Conservation (phyloP, 768 basidiomycete species). For the Pleurotus eryngii region DNA sequence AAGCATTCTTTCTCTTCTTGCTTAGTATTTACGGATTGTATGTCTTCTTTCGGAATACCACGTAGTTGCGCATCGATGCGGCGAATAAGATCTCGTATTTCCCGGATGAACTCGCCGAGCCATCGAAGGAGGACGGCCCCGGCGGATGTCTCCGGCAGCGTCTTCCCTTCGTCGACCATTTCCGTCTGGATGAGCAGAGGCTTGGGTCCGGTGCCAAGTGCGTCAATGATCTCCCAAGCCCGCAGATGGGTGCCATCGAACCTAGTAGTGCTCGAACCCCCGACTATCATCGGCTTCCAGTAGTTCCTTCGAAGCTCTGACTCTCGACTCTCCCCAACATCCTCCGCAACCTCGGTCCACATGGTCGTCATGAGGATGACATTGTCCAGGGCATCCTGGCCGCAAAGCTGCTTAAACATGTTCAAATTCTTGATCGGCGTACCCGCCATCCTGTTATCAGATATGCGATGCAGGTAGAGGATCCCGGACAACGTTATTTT, state of each 20-base stretch:
- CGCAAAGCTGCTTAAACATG: constrained; percentile 7
- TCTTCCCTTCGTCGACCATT: constrained; percentile 7
- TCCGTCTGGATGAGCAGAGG: constrained; percentile 3
- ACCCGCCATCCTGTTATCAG: constrained; percentile 8
- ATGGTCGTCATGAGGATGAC: constrained; percentile 8
- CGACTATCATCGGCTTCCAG: constrained; percentile 6
- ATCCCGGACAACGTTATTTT: constrained; percentile 5
- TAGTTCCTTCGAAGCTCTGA: neutral
- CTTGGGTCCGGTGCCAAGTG: neutral
- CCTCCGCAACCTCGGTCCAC: constrained; percentile 4
- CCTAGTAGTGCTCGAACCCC: neutral
- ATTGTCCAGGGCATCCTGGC: constrained; percentile 1
- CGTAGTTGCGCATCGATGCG: constrained; percentile 2
- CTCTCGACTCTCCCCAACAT: neutral
- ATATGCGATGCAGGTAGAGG: constrained; percentile 5
- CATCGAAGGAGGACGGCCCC: neutral
- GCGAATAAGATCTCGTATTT: constrained; percentile 5
- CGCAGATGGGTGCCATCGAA: neutral
- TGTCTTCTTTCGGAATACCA: constrained; percentile 1
- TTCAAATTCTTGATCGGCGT: constrained; percentile 5
- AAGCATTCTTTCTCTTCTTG: neutral
- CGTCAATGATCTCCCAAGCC: constrained; percentile 6
- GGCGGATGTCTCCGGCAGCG: neutral
- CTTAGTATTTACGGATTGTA: neutral
- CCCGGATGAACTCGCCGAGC: neutral